A percentile compares a stretch with the other conserved stretches of the same genome.
Evolutionary conservation across 1,284 basidiomycete genomes (phyloP).

Genomic region (Athelia sp.): DNA sequence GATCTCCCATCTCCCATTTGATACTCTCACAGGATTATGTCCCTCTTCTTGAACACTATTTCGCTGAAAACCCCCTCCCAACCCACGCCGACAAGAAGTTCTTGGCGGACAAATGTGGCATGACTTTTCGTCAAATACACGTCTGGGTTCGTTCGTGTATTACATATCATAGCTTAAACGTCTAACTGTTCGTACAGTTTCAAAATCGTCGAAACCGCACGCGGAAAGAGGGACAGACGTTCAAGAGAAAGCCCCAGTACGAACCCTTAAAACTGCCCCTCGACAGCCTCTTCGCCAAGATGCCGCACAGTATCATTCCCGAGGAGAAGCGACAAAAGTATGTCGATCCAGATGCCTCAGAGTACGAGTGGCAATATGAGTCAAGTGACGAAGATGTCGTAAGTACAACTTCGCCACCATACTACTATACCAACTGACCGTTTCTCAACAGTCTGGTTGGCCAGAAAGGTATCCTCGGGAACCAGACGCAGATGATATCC

Average conservation of each 20-base stretch:
- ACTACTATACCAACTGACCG: not conserved
- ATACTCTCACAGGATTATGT: slow-evolving; percentile 39
- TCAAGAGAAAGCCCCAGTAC: slow-evolving; percentile 11
- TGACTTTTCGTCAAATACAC: slow-evolving; percentile 50
- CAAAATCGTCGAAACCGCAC: slow-evolving; percentile 41
- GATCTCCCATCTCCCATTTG: not conserved
- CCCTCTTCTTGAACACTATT: slow-evolving; percentile 45
- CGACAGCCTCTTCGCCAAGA: slow-evolving; percentile 15
- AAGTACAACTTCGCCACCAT: slow-evolving; percentile 1
- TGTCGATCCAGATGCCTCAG: slow-evolving; percentile 10
- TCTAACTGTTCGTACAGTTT: slow-evolving; percentile 29
- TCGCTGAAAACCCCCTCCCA: slow-evolving; percentile 45
- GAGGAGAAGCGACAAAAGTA: slow-evolving; percentile 10
- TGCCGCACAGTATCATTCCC: slow-evolving; percentile 17
- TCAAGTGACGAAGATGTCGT: slow-evolving; percentile 5
- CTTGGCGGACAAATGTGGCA: slow-evolving; percentile 38
- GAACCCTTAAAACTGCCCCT: slow-evolving; percentile 14
- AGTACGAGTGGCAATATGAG: slow-evolving; percentile 13
- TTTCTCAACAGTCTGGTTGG: not conserved
- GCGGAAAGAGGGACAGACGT: slow-evolving; percentile 19
- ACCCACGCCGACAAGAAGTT: slow-evolving; percentile 34
- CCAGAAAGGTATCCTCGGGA: not conserved
- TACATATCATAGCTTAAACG: no score
- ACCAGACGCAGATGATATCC: slow-evolving; percentile 1
- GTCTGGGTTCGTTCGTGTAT: slow-evolving; percentile 55